A percentile compares a stretch with the other conserved stretches of the same genome.
Conservation (phyloP, 768 basidiomycete species). For the Boletus insuetus region DNA sequence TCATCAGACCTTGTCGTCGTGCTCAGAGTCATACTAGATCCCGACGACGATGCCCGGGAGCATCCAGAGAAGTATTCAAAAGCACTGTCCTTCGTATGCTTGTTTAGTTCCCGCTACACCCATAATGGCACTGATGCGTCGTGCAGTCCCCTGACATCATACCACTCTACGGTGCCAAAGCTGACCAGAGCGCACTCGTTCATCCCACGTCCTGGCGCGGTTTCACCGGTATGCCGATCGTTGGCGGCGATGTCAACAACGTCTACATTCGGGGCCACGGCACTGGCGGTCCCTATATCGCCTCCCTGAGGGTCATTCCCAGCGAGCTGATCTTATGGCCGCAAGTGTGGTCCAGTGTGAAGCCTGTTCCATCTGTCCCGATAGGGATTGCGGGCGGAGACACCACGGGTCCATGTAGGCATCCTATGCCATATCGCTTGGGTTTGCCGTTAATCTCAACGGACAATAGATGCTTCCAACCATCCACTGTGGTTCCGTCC, state of each 20-base stretch:
- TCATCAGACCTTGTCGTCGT: too few species aligned
- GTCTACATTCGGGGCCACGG: slow-evolving; percentile 4
- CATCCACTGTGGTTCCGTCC: slow-evolving; percentile 5
- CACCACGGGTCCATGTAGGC: neutral
- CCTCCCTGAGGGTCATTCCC: too few species aligned
- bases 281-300: neutral
- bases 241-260: slow-evolving; percentile 2
- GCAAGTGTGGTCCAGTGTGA: neutral
- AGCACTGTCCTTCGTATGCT: slow-evolving; percentile 1
- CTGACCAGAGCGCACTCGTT: neutral
- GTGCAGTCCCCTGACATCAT: slow-evolving; percentile 5
- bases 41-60: neutral
- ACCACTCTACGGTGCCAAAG: neutral
- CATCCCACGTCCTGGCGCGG: neutral
- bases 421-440: neutral
- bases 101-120: too few species aligned
- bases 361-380: neutral
- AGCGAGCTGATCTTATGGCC: too few species aligned
- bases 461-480: neutral
- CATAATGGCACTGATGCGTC: neutral
- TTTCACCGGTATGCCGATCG: slow-evolving; percentile 4
- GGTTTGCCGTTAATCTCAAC: neutral
- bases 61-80: neutral
- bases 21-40: neutral
- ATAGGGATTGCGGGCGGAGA: neutral